Conservation (phyloP, 2,329 filamentous ascomycete species). For the Arthrobotrys iridis region DNA sequence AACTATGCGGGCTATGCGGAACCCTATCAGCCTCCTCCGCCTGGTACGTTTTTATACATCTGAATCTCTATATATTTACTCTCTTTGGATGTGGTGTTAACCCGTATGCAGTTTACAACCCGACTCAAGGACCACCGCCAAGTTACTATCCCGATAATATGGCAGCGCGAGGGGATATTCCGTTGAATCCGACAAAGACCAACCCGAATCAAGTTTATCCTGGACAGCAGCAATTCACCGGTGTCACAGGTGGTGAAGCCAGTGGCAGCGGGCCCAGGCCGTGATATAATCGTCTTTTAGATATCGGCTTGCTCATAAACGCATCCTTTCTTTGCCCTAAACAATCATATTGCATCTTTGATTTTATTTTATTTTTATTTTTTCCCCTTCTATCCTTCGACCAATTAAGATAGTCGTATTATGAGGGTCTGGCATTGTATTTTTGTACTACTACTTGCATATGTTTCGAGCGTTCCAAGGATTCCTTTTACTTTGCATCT, state of each 20-base stretch:
- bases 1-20: constrained; percentile 50
- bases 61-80: not conserved
- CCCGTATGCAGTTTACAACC: constrained; percentile 36
- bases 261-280: constrained; percentile 34
- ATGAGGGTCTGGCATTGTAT: not conserved
- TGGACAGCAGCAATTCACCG: constrained; percentile 17
- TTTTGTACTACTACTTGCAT: not conserved
- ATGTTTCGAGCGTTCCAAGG: constrained; percentile 12
- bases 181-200: constrained; percentile 42
- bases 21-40: constrained; percentile 47
- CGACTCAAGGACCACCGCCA: constrained; percentile 32
- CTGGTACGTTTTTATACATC: constrained; percentile 13
- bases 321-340: too few relatives aligned
- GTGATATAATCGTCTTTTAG: not conserved
- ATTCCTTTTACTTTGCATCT: not conserved
- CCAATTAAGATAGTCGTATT: not conserved
- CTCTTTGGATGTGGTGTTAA: not conserved
- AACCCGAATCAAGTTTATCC: constrained; percentile 29
- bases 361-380: not conserved
- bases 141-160: constrained; percentile 47
- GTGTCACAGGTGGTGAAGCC: constrained; percentile 31
- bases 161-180: constrained; percentile 22
- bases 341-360: not conserved
- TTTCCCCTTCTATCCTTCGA: too few relatives aligned
- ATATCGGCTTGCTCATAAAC: too few relatives aligned